phyloP scores from a whole-genome alignment of 2,329 filamentous ascomycete species.

The Pseudogymnoascus sp. region DNA sequence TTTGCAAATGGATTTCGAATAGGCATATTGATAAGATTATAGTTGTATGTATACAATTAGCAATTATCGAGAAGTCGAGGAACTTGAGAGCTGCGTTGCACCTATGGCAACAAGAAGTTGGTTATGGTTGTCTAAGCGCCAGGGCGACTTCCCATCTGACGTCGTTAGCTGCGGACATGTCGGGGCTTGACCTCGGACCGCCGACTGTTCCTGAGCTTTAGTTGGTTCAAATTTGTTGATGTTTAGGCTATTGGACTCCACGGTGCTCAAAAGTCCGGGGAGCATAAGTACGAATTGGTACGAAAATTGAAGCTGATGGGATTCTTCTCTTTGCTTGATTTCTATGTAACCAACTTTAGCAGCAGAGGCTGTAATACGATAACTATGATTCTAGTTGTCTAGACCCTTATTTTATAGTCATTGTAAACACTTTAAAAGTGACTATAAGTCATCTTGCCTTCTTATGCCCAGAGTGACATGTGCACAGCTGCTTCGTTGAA shows the following conservation, averaged over 20 bases:
- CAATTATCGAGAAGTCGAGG: not conserved
- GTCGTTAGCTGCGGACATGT: slow-evolving; percentile 4
- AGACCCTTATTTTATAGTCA: not conserved
- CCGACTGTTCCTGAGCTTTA: not conserved
- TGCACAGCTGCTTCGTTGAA: not conserved
- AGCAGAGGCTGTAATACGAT: not conserved
- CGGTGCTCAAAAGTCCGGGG: not conserved
- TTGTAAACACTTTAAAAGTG: not conserved
- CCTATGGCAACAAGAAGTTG: slow-evolving; percentile 2
- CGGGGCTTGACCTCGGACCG: not conserved
- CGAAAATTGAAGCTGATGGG: not conserved
- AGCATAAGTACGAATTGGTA: not conserved
- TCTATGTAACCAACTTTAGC: not conserved
- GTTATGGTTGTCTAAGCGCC: slow-evolving; percentile 5
- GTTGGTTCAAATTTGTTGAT: not conserved
- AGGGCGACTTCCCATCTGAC: not conserved
- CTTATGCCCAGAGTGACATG: not conserved
- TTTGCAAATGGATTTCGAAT: slow-evolving; percentile 66
- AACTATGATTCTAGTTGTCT: not conserved
- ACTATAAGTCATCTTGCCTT: not conserved
- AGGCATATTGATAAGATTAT: slow-evolving; percentile 41
- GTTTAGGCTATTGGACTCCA: not conserved
- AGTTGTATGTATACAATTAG: slow-evolving; percentile 2
- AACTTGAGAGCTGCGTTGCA: not conserved
- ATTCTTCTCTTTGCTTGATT: not conserved